phyloP scores from a whole-genome alignment of 2,329 filamentous ascomycete genomes.

The Trichoderma asperellum region DNA sequence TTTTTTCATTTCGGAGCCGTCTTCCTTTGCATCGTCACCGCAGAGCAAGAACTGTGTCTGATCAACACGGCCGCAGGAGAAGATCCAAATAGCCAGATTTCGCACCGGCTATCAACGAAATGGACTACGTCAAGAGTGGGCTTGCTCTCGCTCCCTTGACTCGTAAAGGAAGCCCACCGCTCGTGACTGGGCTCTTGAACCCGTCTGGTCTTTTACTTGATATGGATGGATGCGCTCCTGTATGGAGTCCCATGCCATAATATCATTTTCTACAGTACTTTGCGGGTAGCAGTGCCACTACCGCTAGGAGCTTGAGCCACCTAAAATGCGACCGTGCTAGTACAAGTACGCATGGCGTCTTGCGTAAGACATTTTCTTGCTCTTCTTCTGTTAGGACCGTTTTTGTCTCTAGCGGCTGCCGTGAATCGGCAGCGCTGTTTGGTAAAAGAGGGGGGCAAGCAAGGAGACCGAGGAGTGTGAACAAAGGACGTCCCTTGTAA shows the following conservation, averaged over 20 bases:
- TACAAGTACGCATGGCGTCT: slow-evolving; percentile 12
- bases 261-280: background rate
- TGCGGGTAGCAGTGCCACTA: background rate
- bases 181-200: background rate
- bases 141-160: background rate
- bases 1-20: background rate
- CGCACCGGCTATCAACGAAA: background rate
- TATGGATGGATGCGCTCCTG: background rate
- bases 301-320: background rate
- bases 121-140: slow-evolving; percentile 17
- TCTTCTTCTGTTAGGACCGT: background rate
- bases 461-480: background rate
- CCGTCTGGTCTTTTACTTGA: background rate
- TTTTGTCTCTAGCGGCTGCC: slow-evolving; percentile 11
- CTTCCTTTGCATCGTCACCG: background rate
- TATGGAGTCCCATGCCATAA: background rate
- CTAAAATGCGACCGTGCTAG: background rate
- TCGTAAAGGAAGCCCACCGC: background rate
- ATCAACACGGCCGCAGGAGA: slow-evolving; percentile 4
- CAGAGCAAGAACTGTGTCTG: background rate
- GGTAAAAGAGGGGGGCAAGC: background rate
- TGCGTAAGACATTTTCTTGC: slow-evolving; percentile 12
- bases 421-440: slow-evolving; percentile 8
- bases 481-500: background rate
- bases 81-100: background rate